These are phyloP conservation scores for Sphagnum tenellum DNA, from an alignment of 225 moss, liverwort and hornwort species.

Conservation along the genomic window DNA sequence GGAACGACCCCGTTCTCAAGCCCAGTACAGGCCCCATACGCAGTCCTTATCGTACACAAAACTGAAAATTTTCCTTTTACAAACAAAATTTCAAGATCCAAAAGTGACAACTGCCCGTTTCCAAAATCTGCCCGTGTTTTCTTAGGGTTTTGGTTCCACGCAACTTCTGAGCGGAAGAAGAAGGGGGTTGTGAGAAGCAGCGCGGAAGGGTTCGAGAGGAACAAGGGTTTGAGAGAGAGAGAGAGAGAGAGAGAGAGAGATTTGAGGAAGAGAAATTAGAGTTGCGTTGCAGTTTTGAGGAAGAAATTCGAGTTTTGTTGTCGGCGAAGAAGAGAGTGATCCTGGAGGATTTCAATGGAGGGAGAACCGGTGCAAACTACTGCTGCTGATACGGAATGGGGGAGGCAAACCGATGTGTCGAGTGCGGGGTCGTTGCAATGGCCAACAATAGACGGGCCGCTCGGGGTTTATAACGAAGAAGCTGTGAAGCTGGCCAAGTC, in stretches of 20 bases:
- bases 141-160: too few relatives aligned
- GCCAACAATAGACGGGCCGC: conserved; percentile 65
- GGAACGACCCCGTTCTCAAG: too few relatives aligned
- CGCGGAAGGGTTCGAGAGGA: neutral
- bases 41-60: too few relatives aligned
- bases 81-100: too few relatives aligned
- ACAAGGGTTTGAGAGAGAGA: neutral
- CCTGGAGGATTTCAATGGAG: conserved; percentile 15
- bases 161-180: too few relatives aligned
- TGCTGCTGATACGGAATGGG: too few relatives aligned
- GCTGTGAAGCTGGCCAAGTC: conserved; percentile 49
- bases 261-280: neutral
- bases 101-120: too few relatives aligned
- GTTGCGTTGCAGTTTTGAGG: neutral
- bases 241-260: neutral
- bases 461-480: conserved; percentile 75
- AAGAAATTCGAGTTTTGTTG: neutral
- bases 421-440: conserved; percentile 18
- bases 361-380: conserved; percentile 5
- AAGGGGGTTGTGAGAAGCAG: too few relatives aligned
- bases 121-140: too few relatives aligned
- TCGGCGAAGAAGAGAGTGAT: conserved; percentile 20
- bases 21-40: too few relatives aligned
- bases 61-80: too few relatives aligned
- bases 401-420: neutral